A percentile compares a stretch with the other conserved stretches of the same genome.
Evolutionary conservation across 1,139 yeast genomes (phyloP).

Genomic region (Candida neerlandica): DNA sequence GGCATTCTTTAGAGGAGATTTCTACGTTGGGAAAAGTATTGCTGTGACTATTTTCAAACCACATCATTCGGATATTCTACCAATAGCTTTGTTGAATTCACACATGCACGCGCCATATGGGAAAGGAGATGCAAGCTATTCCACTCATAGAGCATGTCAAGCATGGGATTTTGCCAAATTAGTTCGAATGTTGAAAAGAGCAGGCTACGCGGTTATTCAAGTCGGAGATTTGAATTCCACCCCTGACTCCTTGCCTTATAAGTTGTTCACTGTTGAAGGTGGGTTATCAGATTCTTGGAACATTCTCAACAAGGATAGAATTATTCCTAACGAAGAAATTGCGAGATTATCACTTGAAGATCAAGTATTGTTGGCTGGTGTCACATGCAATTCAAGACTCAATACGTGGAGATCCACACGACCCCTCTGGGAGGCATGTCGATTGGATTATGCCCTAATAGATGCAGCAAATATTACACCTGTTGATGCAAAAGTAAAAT

Average conservation of each 20-base stretch:
- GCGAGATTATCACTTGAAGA: constrained; percentile 60
- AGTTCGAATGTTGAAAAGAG: constrained; percentile 59
- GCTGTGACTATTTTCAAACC: constrained; percentile 73
- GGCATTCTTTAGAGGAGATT: constrained; percentile 93
- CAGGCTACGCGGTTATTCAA: constrained; percentile 83
- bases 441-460: constrained; percentile 87
- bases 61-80: constrained; percentile 45
- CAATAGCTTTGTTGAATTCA: constrained; percentile 79
- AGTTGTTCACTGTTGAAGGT: constrained; percentile 69
- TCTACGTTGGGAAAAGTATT: constrained; percentile 93
- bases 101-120: constrained; percentile 99
- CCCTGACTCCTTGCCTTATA: constrained; percentile 84
- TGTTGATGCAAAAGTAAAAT: constrained; percentile 63
- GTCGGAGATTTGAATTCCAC: constrained; percentile 92
- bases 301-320: constrained; percentile 41
- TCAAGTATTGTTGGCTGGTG: constrained; percentile 74
- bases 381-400: constrained; percentile 84
- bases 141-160: constrained; percentile 89
- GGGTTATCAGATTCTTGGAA: constrained; percentile 86
- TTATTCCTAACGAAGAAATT: constrained; percentile 44
- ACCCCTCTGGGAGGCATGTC: constrained; percentile 72
- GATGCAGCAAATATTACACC: constrained; percentile 59
- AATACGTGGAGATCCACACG: constrained; percentile 83
- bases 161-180: constrained; percentile 92
- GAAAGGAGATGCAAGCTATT: constrained; percentile 83